Conservation (phyloP, 352 stramenopile species). For the Phytophthora citrophthora region DNA sequence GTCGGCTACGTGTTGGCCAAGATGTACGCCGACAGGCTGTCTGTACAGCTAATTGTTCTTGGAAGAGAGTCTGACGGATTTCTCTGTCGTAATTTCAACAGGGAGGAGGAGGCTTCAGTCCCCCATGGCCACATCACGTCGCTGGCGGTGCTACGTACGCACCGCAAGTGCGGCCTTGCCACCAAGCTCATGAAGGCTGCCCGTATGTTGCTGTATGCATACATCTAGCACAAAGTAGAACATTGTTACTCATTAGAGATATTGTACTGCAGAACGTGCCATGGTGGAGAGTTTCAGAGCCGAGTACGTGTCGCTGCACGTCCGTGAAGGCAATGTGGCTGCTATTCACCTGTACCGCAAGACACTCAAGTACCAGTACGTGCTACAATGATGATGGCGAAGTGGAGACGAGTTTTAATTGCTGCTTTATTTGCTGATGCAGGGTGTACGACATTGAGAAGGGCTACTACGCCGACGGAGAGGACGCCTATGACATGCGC, state of each 20-base stretch:
- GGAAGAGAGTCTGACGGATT: background rate
- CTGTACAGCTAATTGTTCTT: background rate
- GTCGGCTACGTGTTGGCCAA: conserved; percentile 99
- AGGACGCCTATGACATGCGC: conserved; percentile 99
- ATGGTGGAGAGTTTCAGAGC: conserved; percentile 98
- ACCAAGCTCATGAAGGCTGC: conserved; percentile 98
- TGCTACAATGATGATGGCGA: background rate
- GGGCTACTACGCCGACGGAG: conserved; percentile 99
- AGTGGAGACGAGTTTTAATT: background rate
- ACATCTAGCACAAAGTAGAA: background rate
- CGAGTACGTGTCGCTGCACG: conserved; percentile 99
- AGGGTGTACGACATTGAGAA: conserved; percentile 98
- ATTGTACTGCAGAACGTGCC: conserved; percentile 66
- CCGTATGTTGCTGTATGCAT: conserved; percentile 50
- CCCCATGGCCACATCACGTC: conserved; percentile 99
- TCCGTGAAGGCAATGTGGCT: conserved; percentile 97
- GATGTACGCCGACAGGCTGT: conserved; percentile 85
- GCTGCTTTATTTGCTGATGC: background rate
- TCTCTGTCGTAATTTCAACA: conserved; percentile 17
- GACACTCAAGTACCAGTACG: conserved; percentile 97
- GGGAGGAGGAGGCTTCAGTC: conserved; percentile 87
- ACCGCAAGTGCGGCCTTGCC: conserved; percentile 97
- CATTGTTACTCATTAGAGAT: background rate
- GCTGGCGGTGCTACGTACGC: conserved; percentile 96
- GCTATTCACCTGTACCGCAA: conserved; percentile 99